A percentile compares a stretch with the other conserved stretches of the same genome.
Conservation (phyloP, 2,329 filamentous ascomycete species). For the Alternaria arbusti region DNA sequence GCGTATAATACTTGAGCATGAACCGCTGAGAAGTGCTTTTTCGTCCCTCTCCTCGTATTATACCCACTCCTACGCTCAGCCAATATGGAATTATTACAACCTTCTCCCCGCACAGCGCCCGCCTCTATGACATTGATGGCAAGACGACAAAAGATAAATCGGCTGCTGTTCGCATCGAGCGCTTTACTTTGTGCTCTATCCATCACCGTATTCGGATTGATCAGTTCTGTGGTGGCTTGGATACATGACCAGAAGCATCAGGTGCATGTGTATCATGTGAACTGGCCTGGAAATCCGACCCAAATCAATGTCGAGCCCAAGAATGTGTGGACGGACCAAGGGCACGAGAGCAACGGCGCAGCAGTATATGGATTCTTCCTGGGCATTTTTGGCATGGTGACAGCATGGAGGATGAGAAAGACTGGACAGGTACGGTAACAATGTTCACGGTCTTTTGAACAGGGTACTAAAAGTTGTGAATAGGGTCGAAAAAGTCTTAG, state of each 20-base stretch:
- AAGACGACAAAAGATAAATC: constrained; percentile 4
- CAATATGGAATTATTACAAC: constrained; percentile 14
- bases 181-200: constrained; percentile 37
- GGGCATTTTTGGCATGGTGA: constrained; percentile 36
- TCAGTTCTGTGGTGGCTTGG: constrained; percentile 44
- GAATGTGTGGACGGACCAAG: constrained; percentile 39
- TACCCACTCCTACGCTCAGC: background rate
- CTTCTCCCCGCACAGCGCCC: constrained; percentile 5
- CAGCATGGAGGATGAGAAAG: constrained; percentile 33
- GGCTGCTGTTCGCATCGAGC: constrained; percentile 31
- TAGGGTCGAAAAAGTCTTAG: constrained; percentile 41
- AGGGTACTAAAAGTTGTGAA: background rate
- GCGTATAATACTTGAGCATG: constrained; percentile 8
- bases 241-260: constrained; percentile 38
- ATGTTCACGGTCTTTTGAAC: background rate
- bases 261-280: constrained; percentile 27
- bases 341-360: constrained; percentile 36
- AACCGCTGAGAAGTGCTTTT: background rate
- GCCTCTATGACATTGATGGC: constrained; percentile 9
- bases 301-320: constrained; percentile 32
- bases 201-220: constrained; percentile 37
- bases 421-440: constrained; percentile 8
- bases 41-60: background rate
- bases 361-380: constrained; percentile 44
- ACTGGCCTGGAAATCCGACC: constrained; percentile 30